Percentiles rank a stretch among this genome's conserved stretches.
These are phyloP conservation scores for Closterium sp. DNA, from an alignment of 139 green algal species.

Conservation along the genomic window DNA sequence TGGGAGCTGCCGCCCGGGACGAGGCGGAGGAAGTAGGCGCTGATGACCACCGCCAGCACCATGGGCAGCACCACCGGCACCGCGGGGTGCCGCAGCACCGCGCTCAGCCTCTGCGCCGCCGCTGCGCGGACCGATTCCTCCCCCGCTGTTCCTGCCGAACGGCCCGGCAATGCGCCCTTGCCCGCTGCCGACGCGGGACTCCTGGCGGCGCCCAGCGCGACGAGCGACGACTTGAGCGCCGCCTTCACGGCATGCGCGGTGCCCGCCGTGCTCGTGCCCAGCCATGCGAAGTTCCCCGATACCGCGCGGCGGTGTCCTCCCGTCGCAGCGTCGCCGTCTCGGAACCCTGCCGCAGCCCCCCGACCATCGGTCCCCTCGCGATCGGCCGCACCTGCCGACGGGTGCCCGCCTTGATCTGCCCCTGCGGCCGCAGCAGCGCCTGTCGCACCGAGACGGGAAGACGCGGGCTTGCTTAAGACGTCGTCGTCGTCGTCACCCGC, in stretches of 20 bases:
- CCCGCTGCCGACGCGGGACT: neutral
- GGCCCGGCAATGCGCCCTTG: neutral
- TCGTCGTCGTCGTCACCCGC: neutral
- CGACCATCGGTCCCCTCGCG: neutral
- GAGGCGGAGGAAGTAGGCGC: neutral
- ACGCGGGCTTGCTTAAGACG: neutral
- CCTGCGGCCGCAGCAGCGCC: neutral
- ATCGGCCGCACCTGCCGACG: neutral
- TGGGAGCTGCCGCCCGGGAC: neutral
- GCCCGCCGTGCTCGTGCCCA: neutral
- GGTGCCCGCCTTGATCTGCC: neutral
- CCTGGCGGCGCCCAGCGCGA: neutral
- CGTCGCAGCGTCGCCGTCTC: neutral
- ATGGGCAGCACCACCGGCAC: neutral
- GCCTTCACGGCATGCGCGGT: neutral
- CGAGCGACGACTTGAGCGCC: neutral
- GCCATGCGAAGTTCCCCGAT: neutral
- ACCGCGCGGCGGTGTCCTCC: neutral
- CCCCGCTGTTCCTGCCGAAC: neutral
- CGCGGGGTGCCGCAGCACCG: neutral
- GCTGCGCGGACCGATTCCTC: neutral
- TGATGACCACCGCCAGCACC: neutral
- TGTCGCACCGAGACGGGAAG: neutral
- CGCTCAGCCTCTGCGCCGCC: neutral
- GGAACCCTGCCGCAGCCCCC: neutral